Evolutionary conservation across 106 monocot species (phyloP).

Genomic region (Apostasia ramifera): DNA sequence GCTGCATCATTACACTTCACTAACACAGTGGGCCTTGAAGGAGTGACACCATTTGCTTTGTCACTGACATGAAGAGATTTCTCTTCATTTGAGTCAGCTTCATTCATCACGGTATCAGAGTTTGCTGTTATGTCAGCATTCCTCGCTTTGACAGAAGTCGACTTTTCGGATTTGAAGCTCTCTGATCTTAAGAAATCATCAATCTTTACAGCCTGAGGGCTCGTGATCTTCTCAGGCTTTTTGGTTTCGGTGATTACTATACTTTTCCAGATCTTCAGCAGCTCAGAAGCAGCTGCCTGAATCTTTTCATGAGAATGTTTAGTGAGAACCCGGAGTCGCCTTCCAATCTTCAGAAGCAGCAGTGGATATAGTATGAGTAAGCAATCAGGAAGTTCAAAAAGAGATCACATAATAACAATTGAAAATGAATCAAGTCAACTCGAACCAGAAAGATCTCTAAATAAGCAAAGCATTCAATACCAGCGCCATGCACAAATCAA

Average conservation of each 20-base stretch:
- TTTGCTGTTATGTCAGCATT: constrained; percentile 6
- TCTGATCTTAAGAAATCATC: constrained; percentile 17
- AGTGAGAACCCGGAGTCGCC: constrained; percentile 55
- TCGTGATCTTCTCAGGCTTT: constrained; percentile 31
- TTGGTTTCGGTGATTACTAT: constrained; percentile 72
- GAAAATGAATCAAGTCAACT: too few species aligned
- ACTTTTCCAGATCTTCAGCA: constrained; percentile 70
- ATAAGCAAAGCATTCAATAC: too few species aligned
- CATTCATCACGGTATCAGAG: constrained; percentile 12
- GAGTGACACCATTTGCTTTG: constrained; percentile 1
- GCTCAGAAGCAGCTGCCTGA: constrained; percentile 59
- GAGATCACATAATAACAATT: too few species aligned
- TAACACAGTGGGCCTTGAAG: constrained; percentile 51
- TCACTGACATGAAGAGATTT: neutral
- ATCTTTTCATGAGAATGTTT: constrained; percentile 78
- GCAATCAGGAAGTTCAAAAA: too few species aligned
- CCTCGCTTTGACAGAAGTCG: neutral
- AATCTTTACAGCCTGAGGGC: constrained; percentile 17
- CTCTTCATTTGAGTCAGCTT: neutral
- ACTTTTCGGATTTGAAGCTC: constrained; percentile 19
- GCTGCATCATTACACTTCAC: constrained; percentile 69
- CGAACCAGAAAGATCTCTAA: too few species aligned
- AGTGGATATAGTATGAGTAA: too few species aligned
- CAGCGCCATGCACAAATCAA: too few species aligned
- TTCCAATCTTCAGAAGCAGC: constrained; percentile 53